A percentile compares a stretch with the other conserved stretches of the same genome.
Conservation (phyloP, 2,329 filamentous ascomycete genomes). For the Fusarium dlaminii region DNA sequence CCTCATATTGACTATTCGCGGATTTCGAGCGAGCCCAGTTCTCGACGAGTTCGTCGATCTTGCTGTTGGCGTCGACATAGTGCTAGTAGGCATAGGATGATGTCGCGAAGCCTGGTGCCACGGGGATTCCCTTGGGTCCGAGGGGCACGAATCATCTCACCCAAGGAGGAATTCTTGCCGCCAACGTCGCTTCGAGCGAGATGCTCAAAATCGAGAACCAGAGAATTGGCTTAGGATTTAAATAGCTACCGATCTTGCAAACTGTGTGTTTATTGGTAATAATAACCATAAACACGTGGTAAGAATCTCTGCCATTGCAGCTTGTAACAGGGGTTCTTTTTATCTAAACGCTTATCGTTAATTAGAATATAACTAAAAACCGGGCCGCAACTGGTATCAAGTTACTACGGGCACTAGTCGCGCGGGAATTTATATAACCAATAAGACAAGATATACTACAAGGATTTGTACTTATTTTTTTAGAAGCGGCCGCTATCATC, state of each 20-base stretch:
- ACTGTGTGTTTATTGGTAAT: too few relatives aligned
- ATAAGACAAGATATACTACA: neutral
- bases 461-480: accelerated
- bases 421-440: neutral
- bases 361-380: neutral
- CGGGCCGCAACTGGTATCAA: neutral
- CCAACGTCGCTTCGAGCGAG: slow-evolving; percentile 8
- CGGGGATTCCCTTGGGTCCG: slow-evolving; percentile 41
- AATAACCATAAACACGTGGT: too few relatives aligned
- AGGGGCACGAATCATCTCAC: slow-evolving; percentile 51
- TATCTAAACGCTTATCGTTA: neutral
- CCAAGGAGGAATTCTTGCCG: slow-evolving; percentile 51
- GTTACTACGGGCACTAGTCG: neutral
- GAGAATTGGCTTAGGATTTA: too few relatives aligned
- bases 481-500: neutral
- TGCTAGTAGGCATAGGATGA: slow-evolving; percentile 48
- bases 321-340: neutral
- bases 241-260: too few relatives aligned
- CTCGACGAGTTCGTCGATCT: slow-evolving; percentile 41
- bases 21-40: neutral
- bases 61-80: slow-evolving; percentile 47
- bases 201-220: slow-evolving; percentile 9
- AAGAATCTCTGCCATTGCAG: too few relatives aligned
- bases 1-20: neutral
- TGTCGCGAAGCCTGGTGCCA: slow-evolving; percentile 49